Evolutionary conservation across 108 stramenopile species (phyloP).

Genomic region (Conticribra guillardii): DNA sequence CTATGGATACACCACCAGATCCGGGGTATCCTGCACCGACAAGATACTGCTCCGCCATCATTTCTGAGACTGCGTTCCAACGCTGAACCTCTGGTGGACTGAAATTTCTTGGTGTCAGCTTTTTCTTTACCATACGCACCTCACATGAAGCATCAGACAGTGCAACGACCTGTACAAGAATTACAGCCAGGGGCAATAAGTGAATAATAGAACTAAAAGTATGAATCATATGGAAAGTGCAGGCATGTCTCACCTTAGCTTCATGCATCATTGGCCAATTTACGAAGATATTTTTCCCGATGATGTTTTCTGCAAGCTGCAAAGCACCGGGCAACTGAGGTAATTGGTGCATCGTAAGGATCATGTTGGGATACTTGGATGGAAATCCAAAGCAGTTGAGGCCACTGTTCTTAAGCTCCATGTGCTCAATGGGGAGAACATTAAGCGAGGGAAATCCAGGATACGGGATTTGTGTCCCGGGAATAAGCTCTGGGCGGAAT

Average conservation of each 20-base stretch:
- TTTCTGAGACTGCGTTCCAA: slow-evolving; percentile 72
- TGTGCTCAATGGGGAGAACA: slow-evolving; percentile 79
- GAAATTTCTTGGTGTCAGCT: slow-evolving; percentile 45
- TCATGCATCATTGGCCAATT: slow-evolving; percentile 99
- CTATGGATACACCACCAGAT: slow-evolving; percentile 89
- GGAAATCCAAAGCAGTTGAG: slow-evolving; percentile 89
- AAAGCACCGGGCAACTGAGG: slow-evolving; percentile 74
- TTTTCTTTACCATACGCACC: slow-evolving; percentile 60
- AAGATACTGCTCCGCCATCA: slow-evolving; percentile 74
- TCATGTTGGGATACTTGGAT: slow-evolving; percentile 88
- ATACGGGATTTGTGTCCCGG: slow-evolving; percentile 86
- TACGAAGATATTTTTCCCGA: slow-evolving; percentile 89
- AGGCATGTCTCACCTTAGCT: slow-evolving; percentile 57
- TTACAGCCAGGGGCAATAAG: too few relatives aligned
- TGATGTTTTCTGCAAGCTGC: slow-evolving; percentile 69
- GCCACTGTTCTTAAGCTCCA: slow-evolving; percentile 67
- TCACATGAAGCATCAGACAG: slow-evolving; percentile 77
- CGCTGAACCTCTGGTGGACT: slow-evolving; percentile 52
- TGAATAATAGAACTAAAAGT: not conserved
- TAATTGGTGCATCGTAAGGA: slow-evolving; percentile 76
- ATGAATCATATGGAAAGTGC: not conserved
- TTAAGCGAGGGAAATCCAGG: slow-evolving; percentile 94
- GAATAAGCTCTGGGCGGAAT: slow-evolving; percentile 84
- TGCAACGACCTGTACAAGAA: slow-evolving; percentile 64
- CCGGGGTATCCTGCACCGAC: slow-evolving; percentile 78